These are phyloP conservation scores for Clarireedia homoeocarpa DNA, from an alignment of 2,329 filamentous ascomycete genomes.

Conservation along the genomic window DNA sequence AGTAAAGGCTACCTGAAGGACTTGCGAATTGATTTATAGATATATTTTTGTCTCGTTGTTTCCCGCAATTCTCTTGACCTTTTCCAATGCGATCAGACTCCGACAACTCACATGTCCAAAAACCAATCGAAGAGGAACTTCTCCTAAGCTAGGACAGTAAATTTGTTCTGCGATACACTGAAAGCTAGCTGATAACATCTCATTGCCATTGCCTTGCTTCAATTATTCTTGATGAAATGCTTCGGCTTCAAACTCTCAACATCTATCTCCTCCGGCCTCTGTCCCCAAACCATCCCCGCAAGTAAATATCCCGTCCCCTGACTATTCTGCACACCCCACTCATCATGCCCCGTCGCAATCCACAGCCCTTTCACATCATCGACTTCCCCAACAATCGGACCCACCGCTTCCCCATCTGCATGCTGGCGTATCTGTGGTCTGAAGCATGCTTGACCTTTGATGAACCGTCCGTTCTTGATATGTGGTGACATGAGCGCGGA, in stretches of 20 bases:
- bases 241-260: background rate
- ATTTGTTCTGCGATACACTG: no score
- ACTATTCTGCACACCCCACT: background rate
- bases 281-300: background rate
- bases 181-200: no score
- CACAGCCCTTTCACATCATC: background rate
- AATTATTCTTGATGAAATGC: background rate
- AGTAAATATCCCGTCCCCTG: background rate
- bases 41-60: no score
- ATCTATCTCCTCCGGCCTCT: background rate
- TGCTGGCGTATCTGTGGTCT: conserved; percentile 1
- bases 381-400: background rate
- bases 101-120: no score
- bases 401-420: background rate
- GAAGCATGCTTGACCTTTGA: conserved; percentile 1
- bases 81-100: no score
- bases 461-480: background rate
- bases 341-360: background rate
- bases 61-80: no score
- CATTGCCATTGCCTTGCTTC: no score
- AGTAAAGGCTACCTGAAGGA: no score
- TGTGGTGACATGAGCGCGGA: background rate
- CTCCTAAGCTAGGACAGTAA: no score
- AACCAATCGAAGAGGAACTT: no score
- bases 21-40: no score